Conservation (phyloP, 1,139 yeast genomes). For the Ogataea hybrid region DNA sequence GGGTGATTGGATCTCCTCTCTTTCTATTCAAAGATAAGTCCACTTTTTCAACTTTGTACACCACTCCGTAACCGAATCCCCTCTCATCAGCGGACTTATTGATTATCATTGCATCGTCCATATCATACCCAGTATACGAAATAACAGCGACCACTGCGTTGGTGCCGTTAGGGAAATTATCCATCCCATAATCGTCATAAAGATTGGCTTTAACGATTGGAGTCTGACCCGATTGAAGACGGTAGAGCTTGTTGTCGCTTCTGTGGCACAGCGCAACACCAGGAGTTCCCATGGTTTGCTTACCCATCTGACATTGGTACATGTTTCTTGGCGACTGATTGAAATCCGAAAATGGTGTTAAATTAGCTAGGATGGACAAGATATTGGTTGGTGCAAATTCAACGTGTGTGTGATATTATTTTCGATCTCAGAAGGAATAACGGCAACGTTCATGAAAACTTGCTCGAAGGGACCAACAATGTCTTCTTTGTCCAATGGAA, state of each 20-base stretch:
- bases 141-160: slow-evolving; percentile 99
- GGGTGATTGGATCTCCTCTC: slow-evolving; percentile 92
- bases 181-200: slow-evolving; percentile 97
- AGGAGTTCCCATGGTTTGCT: slow-evolving; percentile 99
- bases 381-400: slow-evolving; percentile 95
- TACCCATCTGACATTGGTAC: slow-evolving; percentile 99
- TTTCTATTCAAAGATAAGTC: slow-evolving; percentile 77
- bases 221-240: slow-evolving; percentile 93
- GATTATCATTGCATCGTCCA: slow-evolving; percentile 99
- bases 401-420: slow-evolving; percentile 85
- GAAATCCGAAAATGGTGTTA: slow-evolving; percentile 97
- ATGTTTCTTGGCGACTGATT: slow-evolving; percentile 99
- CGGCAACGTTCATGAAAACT: slow-evolving; percentile 95
- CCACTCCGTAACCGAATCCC: slow-evolving; percentile 97
- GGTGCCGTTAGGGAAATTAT: slow-evolving; percentile 97
- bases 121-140: slow-evolving; percentile 98
- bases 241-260: slow-evolving; percentile 91
- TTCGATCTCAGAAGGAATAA: slow-evolving; percentile 88
- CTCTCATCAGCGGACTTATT: slow-evolving; percentile 97
- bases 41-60: slow-evolving; percentile 89
- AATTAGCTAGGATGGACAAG: slow-evolving; percentile 87
- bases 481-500: slow-evolving; percentile 81
- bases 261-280: slow-evolving; percentile 93
- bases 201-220: slow-evolving; percentile 94
- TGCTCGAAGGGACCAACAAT: slow-evolving; percentile 97